Base-by-base conservation (phyloP, 129 eudicot species). In the Flaveria sonorensis region DNA sequence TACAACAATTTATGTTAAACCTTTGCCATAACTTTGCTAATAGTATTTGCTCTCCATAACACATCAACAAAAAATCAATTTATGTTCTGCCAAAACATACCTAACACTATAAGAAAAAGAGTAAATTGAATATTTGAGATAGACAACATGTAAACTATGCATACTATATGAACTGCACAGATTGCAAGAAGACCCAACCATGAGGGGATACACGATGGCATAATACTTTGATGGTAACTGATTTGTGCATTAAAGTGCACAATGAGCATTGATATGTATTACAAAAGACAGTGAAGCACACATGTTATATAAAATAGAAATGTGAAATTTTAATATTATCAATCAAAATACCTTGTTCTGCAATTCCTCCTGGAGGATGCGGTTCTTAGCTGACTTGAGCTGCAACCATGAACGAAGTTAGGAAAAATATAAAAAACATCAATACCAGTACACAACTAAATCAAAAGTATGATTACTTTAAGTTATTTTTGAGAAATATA, bases 371-470 rank as follows among this genome's bases (percentile, higher is more conserved):
- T 95, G 97, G 55, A 95, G 97, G 18, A 95, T 85, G 40, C 96
- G 90, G 71, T 95, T 95, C 79, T 95, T 97, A 68, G 99, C 99
- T 48, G 93, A 71, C 85, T 77, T 88, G 21, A 95, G 88, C 99
- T 94, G 88, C 78, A 83, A 48, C 53, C 56, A 77, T 18, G 61
- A 50, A 65, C 30, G 19, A 67, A 21, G 46, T 50, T 59, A 42
- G 66, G 19, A 77, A 70, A 70, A 20, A 20, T 13, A 53, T 70
- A 10, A 73, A 39, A 57, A 48, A 67, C 64, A 68, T 39, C 63
- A 65, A 62, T 12, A 67, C 51, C 59, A 68, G 68, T 50, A 69
- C 71, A 32, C 67, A 72, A 3, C 16, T 32, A 15, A 80, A n/a
- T 32, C 42, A 12, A 73, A 15, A 12, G 43, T 28, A 19, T 26